Evolutionary conservation across 352 stramenopile genomes (phyloP).

Genomic region (Phytophthora pseudosyringae): DNA sequence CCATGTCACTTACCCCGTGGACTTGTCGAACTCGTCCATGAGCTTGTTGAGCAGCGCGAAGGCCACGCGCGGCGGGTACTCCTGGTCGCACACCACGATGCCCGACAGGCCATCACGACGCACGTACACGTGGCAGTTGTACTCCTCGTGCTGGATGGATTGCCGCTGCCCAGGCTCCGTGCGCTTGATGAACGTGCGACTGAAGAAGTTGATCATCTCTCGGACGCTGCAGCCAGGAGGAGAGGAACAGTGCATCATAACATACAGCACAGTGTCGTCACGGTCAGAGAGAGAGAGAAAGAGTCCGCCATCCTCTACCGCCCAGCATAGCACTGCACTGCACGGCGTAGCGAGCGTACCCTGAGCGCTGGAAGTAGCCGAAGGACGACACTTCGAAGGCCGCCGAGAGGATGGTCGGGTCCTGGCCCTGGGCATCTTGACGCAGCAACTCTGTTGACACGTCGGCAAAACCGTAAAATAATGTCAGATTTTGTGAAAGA

Average conservation of each 20-base stretch:
- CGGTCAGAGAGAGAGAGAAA: neutral
- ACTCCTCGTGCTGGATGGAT: slow-evolving; percentile 98
- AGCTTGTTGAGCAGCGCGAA: slow-evolving; percentile 98
- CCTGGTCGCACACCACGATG: slow-evolving; percentile 96
- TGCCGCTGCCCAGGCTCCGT: slow-evolving; percentile 96
- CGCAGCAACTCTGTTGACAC: slow-evolving; percentile 64
- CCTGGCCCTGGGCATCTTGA: slow-evolving; percentile 60
- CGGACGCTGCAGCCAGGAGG: slow-evolving; percentile 74
- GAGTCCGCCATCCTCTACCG: neutral
- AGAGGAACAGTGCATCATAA: slow-evolving; percentile 4
- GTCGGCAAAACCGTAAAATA: slow-evolving; percentile 8
- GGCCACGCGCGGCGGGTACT: slow-evolving; percentile 98
- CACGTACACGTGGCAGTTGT: slow-evolving; percentile 99
- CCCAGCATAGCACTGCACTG: neutral
- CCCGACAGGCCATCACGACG: slow-evolving; percentile 96
- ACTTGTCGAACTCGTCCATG: slow-evolving; percentile 96
- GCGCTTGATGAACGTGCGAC: slow-evolving; percentile 98
- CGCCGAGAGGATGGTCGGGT: slow-evolving; percentile 72
- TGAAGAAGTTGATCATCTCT: slow-evolving; percentile 99
- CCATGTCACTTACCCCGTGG: slow-evolving; percentile 45
- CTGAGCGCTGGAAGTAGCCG: slow-evolving; percentile 87
- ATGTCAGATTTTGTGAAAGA: neutral
- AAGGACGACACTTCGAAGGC: slow-evolving; percentile 84
- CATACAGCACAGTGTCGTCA: slow-evolving; percentile 9
- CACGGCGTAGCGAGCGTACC: slow-evolving; percentile 47